These are phyloP conservation scores for Wallacemonas rigidus DNA, from an alignment of 208 protist genomes.

Conservation along the genomic window DNA sequence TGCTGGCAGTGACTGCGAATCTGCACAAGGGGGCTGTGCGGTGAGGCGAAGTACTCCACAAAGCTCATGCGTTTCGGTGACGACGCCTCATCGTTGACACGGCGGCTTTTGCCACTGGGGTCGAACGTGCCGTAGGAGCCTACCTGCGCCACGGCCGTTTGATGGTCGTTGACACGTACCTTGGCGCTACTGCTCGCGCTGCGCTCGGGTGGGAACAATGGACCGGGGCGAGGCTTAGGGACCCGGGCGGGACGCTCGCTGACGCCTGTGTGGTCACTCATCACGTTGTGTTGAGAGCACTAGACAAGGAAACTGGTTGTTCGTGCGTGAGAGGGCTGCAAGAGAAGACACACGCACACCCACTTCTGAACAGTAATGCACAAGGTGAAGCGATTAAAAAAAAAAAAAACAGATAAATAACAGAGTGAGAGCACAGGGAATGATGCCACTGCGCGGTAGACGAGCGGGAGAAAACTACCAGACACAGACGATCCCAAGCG, in stretches of 20 bases:
- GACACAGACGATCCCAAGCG: no score
- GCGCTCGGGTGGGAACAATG: slow-evolving; percentile 22
- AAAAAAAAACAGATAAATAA: neutral
- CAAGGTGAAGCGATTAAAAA: slow-evolving; percentile 1
- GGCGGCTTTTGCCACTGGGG: neutral
- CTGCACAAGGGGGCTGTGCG: slow-evolving; percentile 44
- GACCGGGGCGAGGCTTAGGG: slow-evolving; percentile 31
- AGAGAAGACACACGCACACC: neutral
- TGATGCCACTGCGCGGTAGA: no score
- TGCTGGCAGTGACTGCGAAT: slow-evolving; percentile 73
- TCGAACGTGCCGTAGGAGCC: slow-evolving; percentile 41
- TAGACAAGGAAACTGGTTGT: neutral
- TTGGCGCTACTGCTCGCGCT: slow-evolving; percentile 14
- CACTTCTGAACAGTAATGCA: neutral
- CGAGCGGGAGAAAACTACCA: no score
- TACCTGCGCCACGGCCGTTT: slow-evolving; percentile 8
- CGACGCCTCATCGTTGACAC: neutral
- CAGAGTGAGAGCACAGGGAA: no score
- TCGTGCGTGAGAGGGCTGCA: no score
- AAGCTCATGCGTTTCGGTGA: slow-evolving; percentile 21
- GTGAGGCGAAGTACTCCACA: slow-evolving; percentile 46
- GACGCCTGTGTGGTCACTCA: neutral
- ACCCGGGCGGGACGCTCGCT: neutral
- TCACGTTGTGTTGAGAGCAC: neutral
- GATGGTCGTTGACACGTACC: slow-evolving; percentile 1